Evolutionary conservation across 495 filamentous ascomycete species (phyloP).

Genomic region (Aspergillus taichungensis): DNA sequence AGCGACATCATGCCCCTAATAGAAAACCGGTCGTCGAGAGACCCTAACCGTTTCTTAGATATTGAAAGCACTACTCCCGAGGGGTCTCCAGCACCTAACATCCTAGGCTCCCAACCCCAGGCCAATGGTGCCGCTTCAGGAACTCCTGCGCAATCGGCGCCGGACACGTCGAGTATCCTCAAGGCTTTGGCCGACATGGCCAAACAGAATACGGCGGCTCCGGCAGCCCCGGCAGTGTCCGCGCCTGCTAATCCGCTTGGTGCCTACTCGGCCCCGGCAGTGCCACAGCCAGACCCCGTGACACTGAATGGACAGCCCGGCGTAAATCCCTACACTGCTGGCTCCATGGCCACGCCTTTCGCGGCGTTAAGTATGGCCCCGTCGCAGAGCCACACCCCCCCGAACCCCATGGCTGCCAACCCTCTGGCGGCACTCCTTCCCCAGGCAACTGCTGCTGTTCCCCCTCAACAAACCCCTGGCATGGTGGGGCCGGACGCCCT

Average conservation of each 20-base stretch:
- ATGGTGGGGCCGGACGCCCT: slow-evolving; percentile 29
- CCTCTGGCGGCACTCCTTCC: slow-evolving; percentile 41
- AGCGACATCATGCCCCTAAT: slow-evolving; percentile 29
- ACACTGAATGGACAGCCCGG: slow-evolving; percentile 33
- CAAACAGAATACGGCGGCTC: slow-evolving; percentile 62
- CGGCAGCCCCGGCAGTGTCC: slow-evolving; percentile 42
- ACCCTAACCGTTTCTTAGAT: slow-evolving; percentile 34
- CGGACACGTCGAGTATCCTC: slow-evolving; percentile 65
- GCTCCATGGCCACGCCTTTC: slow-evolving; percentile 41
- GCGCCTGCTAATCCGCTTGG: slow-evolving; percentile 45
- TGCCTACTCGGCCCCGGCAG: slow-evolving; percentile 18
- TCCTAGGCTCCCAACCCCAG: slow-evolving; percentile 31
- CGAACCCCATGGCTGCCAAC: slow-evolving; percentile 34
- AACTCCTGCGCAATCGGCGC: slow-evolving; percentile 28
- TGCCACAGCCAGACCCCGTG: slow-evolving; percentile 19
- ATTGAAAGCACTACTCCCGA: slow-evolving; percentile 69
- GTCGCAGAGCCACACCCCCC: slow-evolving; percentile 38
- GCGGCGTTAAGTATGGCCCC: slow-evolving; percentile 39
- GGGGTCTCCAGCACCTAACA: slow-evolving; percentile 61
- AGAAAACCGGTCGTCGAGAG: not conserved
- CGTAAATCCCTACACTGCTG: slow-evolving; percentile 54
- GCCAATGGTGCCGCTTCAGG: slow-evolving; percentile 29
- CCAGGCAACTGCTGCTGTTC: slow-evolving; percentile 22
- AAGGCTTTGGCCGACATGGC: slow-evolving; percentile 80
- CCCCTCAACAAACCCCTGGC: slow-evolving; percentile 21